These are phyloP conservation scores for Inosperma sp. DNA, from an alignment of 768 basidiomycete species.

Conservation along the genomic window DNA sequence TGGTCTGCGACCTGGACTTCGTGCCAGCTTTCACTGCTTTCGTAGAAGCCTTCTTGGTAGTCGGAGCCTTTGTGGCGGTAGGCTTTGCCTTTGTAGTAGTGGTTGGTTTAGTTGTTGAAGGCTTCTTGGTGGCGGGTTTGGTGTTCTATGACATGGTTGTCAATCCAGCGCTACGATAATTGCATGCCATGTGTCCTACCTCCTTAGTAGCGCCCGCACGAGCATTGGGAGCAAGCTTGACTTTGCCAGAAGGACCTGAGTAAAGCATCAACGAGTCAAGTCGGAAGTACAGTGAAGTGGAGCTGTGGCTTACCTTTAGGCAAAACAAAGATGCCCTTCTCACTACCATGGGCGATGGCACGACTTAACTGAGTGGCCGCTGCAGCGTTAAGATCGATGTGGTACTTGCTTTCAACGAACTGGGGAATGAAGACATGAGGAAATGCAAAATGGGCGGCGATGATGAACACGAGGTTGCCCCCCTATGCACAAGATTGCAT, in stretches of 20 bases:
- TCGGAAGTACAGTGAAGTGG: neutral
- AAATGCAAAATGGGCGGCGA: slow-evolving; percentile 14
- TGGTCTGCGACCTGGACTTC: slow-evolving; percentile 18
- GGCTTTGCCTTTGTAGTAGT: slow-evolving; percentile 19
- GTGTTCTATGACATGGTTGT: slow-evolving; percentile 33
- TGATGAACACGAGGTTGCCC: slow-evolving; percentile 11
- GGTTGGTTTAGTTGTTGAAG: slow-evolving; percentile 37
- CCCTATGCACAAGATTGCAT: slow-evolving; percentile 15
- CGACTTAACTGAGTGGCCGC: slow-evolving; percentile 71
- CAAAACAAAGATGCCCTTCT: slow-evolving; percentile 46
- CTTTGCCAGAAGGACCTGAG: slow-evolving; percentile 37
- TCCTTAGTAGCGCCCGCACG: slow-evolving; percentile 53
- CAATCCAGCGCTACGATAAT: slow-evolving; percentile 9
- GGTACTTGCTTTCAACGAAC: slow-evolving; percentile 83
- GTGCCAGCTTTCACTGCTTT: slow-evolving; percentile 28
- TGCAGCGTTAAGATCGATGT: slow-evolving; percentile 67
- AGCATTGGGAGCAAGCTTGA: slow-evolving; percentile 66
- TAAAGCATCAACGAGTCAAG: slow-evolving; percentile 7
- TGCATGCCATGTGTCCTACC: slow-evolving; percentile 25
- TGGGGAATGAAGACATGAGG: slow-evolving; percentile 25
- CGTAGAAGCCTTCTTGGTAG: slow-evolving; percentile 27
- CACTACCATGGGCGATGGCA: slow-evolving; percentile 60
- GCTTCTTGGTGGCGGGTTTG: slow-evolving; percentile 45
- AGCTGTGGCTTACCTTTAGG: slow-evolving; percentile 39
- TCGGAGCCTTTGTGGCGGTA: slow-evolving; percentile 15